Evolutionary conservation across 208 protist species (phyloP), one percentile per base, ranked within the genome.

Genomic region (Acanthamoeba royreba): DNA sequence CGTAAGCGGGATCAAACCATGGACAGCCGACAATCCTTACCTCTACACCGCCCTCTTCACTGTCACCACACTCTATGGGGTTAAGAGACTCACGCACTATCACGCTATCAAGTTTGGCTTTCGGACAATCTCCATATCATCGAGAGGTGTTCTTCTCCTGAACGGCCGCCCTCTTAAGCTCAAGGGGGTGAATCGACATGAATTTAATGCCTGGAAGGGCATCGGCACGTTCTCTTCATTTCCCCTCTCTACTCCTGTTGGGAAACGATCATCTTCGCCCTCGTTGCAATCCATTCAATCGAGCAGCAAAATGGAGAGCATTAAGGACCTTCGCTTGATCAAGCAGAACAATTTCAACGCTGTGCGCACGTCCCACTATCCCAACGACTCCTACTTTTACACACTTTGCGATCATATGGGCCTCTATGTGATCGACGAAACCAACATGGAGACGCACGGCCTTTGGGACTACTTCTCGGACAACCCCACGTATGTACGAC

Each of bases 401-500:
- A 38, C 79, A 31, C 42, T 96, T 19, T 96, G 95, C 83, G 91
- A 95, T 58, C 77, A 88, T 19, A 61, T 93, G 25, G 96, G 96
- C 28, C 25, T 97, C 47, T 95, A 92, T 28, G 95, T 97, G 13
- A 61, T 95, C 7, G 94, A 96, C 86, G 96, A 97, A 53, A 94
- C 95, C 47, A 97, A 97, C 81, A 86, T 96, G 45, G 96, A 97
- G 88, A 95, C 95, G 19, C 96, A 97, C 74, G 96, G 93, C 47
- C 43, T 95, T 9, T 79, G 42, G 66, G 87, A 81, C 33, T 9
- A 52, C 42, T 92, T 83, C 45, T 74, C 66, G 8, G 66, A 74
- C 66, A n/a, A 83, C 55, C 66, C 43, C 11, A 22, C 47, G 58
- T 83, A 74, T 2, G 13, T 85, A n/a, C 55, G 7, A 19, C 13